Percentiles rank a stretch among this genome's conserved stretches.
Evolutionary conservation across 2,329 filamentous ascomycete genomes (phyloP).

Genomic region (Cercospora zeina): DNA sequence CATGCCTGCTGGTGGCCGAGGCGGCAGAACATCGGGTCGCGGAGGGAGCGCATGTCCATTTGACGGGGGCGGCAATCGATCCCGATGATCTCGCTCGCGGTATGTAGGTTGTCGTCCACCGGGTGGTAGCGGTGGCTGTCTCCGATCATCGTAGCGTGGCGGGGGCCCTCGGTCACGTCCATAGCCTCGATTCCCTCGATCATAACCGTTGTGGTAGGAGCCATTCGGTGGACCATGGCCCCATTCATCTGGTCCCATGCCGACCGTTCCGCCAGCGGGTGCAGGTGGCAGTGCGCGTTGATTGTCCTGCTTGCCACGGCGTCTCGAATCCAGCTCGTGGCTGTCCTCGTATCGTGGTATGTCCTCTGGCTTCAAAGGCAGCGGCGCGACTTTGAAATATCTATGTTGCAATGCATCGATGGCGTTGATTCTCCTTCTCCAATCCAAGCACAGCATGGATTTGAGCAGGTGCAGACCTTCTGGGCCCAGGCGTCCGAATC

Average conservation of each 20-base stretch:
- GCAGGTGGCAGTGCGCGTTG: conserved; percentile 83
- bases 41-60: conserved; percentile 39
- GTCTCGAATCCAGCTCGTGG: conserved; percentile 83
- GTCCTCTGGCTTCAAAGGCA: conserved; percentile 78
- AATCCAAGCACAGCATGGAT: conserved; percentile 84
- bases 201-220: conserved; percentile 36
- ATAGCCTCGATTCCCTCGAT: conserved; percentile 29
- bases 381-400: conserved; percentile 79
- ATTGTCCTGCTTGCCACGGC: conserved; percentile 78
- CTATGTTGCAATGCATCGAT: conserved; percentile 89
- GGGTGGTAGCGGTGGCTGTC: conserved; percentile 30
- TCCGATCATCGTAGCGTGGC: conserved; percentile 33
- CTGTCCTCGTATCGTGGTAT: conserved; percentile 92
- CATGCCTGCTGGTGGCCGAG: conserved; percentile 31
- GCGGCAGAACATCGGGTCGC: conserved; percentile 28
- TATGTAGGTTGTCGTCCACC: conserved; percentile 32
- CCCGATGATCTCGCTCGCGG: conserved; percentile 28
- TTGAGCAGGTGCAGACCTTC: conserved; percentile 75
- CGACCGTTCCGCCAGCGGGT: conserved; percentile 86
- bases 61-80: conserved; percentile 23
- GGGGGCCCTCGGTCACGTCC: conserved; percentile 42
- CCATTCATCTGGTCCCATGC: conserved; percentile 66
- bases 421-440: conserved; percentile 84
- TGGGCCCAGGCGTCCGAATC: conserved; percentile 63
- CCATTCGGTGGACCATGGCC: conserved; percentile 45